Conservation (phyloP, 23 red algal genomes). For the Chondrus crispus region DNA sequence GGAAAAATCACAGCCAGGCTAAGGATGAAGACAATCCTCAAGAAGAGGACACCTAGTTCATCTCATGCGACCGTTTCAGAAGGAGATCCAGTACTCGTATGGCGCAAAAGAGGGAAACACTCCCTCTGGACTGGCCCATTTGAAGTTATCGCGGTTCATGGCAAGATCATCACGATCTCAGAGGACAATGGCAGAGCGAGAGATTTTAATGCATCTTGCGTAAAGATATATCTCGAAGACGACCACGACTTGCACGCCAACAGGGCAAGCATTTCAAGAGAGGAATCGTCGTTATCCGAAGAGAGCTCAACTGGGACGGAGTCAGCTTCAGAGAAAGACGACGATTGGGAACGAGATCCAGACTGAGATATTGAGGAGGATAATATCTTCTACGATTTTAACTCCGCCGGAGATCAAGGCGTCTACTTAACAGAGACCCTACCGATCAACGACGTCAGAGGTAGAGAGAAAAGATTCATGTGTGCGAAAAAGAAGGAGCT, state of each 20-base stretch:
- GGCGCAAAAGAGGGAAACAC: not conserved
- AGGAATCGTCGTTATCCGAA: too few species aligned
- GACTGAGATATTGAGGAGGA: too few species aligned
- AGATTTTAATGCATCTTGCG: not conserved
- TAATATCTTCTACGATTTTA: not conserved
- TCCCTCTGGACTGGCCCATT: not conserved
- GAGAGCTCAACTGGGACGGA: too few species aligned
- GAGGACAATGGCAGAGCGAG: not conserved
- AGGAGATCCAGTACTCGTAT: not conserved
- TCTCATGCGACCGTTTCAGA: not conserved
- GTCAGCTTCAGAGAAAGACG: too few species aligned
- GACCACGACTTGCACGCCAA: too few species aligned
- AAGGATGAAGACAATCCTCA: not conserved
- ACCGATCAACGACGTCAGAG: not conserved
- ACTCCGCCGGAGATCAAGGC: not conserved
- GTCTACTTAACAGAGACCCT: not conserved
- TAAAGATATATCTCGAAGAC: not conserved
- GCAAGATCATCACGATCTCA: not conserved
- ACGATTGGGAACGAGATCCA: too few species aligned
- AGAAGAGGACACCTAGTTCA: not conserved
- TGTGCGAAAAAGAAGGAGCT: not conserved
- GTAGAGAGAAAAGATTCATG: not conserved
- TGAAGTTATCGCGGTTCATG: not conserved
- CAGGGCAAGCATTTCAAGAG: too few species aligned
- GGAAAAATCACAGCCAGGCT: not conserved